Percentiles rank a stretch among this genome's conserved stretches.
phyloP scores from a whole-genome alignment of 352 stramenopile genomes.

The Pythium aristosporum region DNA sequence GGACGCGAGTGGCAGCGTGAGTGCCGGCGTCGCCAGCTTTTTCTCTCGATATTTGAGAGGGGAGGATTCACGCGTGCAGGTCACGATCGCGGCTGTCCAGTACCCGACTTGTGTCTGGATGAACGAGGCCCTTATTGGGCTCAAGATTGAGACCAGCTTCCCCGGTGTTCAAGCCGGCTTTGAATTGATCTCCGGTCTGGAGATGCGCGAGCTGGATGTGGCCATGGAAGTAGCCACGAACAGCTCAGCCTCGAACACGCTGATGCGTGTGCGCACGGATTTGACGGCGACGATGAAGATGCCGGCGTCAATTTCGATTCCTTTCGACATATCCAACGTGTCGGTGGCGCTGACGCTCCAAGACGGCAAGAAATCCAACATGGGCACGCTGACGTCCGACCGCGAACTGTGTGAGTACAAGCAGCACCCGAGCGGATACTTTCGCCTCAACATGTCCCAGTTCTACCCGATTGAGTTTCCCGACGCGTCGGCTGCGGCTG shows the following conservation, averaged over 20 bases:
- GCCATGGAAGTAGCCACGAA: conserved; percentile 27
- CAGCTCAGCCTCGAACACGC: conserved; percentile 46
- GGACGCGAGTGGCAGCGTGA: conserved; percentile 47
- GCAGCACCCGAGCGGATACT: conserved; percentile 48
- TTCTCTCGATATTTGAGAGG: conserved; percentile 72
- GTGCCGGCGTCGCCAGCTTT: conserved; percentile 47
- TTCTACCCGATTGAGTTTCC: conserved; percentile 66
- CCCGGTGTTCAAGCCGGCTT: conserved; percentile 57
- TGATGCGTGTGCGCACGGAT: conserved; percentile 69
- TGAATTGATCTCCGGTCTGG: conserved; percentile 60
- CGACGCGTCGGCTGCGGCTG: conserved; percentile 30
- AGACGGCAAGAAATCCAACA: conserved; percentile 29
- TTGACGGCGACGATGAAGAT: conserved; percentile 70
- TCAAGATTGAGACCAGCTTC: conserved; percentile 65
- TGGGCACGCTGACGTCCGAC: conserved; percentile 53
- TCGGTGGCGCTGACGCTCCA: conserved; percentile 60
- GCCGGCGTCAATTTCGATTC: conserved; percentile 67
- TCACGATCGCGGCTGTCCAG: conserved; percentile 49
- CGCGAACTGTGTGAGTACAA: conserved; percentile 67
- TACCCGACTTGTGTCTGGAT: conserved; percentile 65
- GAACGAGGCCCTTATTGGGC: conserved; percentile 50
- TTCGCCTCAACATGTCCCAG: conserved; percentile 71
- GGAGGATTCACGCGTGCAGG: conserved; percentile 48
- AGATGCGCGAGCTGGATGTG: conserved; percentile 74
- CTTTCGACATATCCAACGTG: conserved; percentile 61